Conservation (phyloP, 306 rosid genomes). For the Pueraria montana region DNA sequence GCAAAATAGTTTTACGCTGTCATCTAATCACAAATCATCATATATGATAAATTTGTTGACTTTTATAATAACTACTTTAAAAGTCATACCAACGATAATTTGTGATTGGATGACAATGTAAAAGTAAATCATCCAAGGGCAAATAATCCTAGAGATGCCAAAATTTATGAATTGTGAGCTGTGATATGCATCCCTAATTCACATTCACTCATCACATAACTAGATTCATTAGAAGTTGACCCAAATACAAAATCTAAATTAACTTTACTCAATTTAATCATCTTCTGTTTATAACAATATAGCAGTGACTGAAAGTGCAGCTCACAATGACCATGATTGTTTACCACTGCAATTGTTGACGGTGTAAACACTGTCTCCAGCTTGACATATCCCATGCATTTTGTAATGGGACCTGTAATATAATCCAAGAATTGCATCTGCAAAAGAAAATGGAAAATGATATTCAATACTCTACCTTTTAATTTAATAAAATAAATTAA, state of each 20-base stretch:
- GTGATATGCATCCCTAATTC: not conserved
- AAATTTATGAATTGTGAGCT: not conserved
- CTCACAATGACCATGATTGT: not conserved
- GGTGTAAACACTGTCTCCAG: constrained; percentile 34
- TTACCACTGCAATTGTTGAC: constrained; percentile 39
- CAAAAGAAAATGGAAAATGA: not conserved
- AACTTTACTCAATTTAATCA: not conserved
- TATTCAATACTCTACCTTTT: not conserved
- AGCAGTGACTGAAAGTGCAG: not conserved
- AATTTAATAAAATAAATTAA: too few relatives aligned
- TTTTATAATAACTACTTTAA: too few relatives aligned
- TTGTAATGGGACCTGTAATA: not conserved
- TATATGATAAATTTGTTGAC: too few relatives aligned
- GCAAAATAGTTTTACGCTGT: too few relatives aligned
- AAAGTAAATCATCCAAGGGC: too few relatives aligned
- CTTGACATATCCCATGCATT: not conserved
- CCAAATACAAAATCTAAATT: not conserved
- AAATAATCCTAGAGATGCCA: not conserved
- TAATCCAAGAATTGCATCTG: constrained; percentile 9
- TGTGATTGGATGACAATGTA: too few relatives aligned
- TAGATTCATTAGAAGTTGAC: not conserved
- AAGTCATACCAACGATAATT: too few relatives aligned
- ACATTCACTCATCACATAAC: not conserved
- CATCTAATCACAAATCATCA: too few relatives aligned
- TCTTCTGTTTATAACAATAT: not conserved